Evolutionary conservation across 352 stramenopile species (phyloP).

Genomic region (Pythium coloratum): DNA sequence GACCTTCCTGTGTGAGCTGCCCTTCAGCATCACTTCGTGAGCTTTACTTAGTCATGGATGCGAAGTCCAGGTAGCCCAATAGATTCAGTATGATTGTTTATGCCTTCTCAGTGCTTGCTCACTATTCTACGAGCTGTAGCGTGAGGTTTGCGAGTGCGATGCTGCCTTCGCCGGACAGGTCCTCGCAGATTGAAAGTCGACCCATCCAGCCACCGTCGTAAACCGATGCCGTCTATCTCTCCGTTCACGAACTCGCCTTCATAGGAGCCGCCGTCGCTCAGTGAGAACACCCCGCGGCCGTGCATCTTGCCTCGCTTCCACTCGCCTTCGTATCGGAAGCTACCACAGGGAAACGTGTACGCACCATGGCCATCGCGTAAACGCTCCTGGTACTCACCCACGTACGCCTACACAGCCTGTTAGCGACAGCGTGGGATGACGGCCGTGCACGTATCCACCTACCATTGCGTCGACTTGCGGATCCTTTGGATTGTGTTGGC

Average conservation of each 20-base stretch:
- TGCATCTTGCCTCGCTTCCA: conserved; percentile 70
- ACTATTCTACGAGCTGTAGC: conserved; percentile 16
- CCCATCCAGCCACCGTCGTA: conserved; percentile 55
- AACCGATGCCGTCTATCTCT: conserved; percentile 60
- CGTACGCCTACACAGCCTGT: conserved; percentile 33
- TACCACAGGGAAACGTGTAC: conserved; percentile 46
- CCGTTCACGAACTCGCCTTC: conserved; percentile 56
- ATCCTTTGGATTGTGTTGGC: neutral
- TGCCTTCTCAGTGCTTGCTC: neutral
- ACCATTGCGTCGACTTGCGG: neutral
- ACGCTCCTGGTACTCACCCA: conserved; percentile 38
- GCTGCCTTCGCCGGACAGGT: conserved; percentile 23
- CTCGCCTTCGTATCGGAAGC: conserved; percentile 64
- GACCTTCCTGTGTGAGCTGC: conserved; percentile 41
- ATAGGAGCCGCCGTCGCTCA: conserved; percentile 38
- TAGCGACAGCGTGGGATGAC: neutral
- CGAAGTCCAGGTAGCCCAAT: neutral
- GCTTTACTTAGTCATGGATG: neutral
- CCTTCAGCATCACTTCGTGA: conserved; percentile 39
- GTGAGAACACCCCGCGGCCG: conserved; percentile 40
- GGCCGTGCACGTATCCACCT: too few relatives aligned
- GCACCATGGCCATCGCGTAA: conserved; percentile 46
- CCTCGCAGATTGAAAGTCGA: conserved; percentile 62
- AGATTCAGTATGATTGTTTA: neutral
- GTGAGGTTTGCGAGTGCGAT: neutral